These are phyloP conservation scores for Cytospora leucostoma DNA, from an alignment of 2,329 filamentous ascomycete species.

Conservation along the genomic window DNA sequence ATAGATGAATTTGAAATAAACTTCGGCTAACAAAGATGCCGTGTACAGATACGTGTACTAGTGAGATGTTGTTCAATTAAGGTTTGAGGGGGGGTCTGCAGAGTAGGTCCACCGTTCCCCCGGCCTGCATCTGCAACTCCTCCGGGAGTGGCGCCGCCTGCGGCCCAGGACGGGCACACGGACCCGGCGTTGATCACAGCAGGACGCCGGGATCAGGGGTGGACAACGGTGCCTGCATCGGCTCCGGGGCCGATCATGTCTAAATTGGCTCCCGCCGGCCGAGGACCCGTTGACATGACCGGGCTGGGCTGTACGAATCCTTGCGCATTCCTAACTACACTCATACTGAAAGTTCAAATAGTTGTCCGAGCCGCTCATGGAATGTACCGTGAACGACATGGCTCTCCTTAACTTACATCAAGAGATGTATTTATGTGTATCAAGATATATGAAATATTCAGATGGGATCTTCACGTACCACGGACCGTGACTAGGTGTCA, in stretches of 20 bases:
- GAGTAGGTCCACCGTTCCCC: conserved; percentile 6
- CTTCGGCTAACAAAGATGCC: neutral
- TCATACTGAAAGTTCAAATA: too few relatives aligned
- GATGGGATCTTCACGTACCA: too few relatives aligned
- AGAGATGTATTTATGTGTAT: too few relatives aligned
- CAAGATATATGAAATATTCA: too few relatives aligned
- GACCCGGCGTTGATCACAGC: conserved; percentile 7
- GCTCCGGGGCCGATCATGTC: neutral
- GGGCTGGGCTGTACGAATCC: neutral
- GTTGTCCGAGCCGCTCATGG: too few relatives aligned
- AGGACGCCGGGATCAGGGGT: neutral
- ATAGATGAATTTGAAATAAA: too few relatives aligned
- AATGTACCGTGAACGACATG: too few relatives aligned
- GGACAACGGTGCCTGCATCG: neutral
- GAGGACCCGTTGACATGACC: neutral
- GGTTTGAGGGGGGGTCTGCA: conserved; percentile 14
- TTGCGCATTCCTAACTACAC: neutral
- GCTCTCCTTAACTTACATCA: too few relatives aligned
- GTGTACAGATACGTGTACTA: neutral
- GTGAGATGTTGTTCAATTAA: conserved; percentile 24
- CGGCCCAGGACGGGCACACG: conserved; percentile 1
- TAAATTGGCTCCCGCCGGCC: neutral
- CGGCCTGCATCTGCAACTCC: conserved; percentile 3
- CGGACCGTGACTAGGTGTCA: too few relatives aligned
- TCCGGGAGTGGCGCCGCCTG: neutral